These are phyloP conservation scores for Amesomyces nigricolor DNA, from an alignment of 2,329 filamentous ascomycete species.

Conservation along the genomic window DNA sequence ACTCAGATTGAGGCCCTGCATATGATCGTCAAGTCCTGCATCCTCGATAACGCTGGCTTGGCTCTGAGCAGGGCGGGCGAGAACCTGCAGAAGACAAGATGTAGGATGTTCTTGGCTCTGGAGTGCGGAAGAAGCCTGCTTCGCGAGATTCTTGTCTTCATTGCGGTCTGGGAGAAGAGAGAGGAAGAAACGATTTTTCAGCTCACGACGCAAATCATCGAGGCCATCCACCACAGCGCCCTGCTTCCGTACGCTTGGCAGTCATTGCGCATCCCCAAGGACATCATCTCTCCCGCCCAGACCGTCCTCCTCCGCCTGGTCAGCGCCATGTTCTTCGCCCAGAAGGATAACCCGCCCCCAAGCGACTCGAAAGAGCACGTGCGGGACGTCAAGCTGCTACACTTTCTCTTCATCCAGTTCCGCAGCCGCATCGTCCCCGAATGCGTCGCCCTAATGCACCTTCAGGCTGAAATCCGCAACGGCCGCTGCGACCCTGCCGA, in stretches of 20 bases:
- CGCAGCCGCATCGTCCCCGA: conserved; percentile 88
- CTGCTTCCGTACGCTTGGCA: conserved; percentile 90
- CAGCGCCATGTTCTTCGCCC: conserved; percentile 74
- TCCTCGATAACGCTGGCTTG: conserved; percentile 74
- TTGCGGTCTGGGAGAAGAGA: conserved; percentile 92
- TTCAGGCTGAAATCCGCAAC: conserved; percentile 83
- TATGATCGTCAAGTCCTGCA: conserved; percentile 95
- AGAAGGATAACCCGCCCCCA: conserved; percentile 38
- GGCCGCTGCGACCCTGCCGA: conserved; percentile 72
- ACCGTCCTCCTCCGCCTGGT: conserved; percentile 87
- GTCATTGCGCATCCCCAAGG: conserved; percentile 84
- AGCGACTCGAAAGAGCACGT: conserved; percentile 49
- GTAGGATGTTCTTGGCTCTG: conserved; percentile 81
- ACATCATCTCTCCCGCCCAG: conserved; percentile 92
- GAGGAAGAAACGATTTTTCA: conserved; percentile 94
- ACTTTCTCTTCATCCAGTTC: conserved; percentile 91
- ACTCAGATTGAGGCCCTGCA: conserved; percentile 94
- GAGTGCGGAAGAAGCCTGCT: conserved; percentile 87
- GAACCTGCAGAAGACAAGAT: conserved; percentile 85
- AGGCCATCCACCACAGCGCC: conserved; percentile 83
- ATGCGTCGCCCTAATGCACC: conserved; percentile 87
- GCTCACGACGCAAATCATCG: conserved; percentile 92
- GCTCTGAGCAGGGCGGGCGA: conserved; percentile 61
- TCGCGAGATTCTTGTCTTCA: conserved; percentile 88
- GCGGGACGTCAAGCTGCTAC: conserved; percentile 60